A percentile compares a stretch with the other conserved stretches of the same genome.
phyloP scores from a whole-genome alignment of 2,329 filamentous ascomycete species.

The Corinectria fuckeliana region DNA sequence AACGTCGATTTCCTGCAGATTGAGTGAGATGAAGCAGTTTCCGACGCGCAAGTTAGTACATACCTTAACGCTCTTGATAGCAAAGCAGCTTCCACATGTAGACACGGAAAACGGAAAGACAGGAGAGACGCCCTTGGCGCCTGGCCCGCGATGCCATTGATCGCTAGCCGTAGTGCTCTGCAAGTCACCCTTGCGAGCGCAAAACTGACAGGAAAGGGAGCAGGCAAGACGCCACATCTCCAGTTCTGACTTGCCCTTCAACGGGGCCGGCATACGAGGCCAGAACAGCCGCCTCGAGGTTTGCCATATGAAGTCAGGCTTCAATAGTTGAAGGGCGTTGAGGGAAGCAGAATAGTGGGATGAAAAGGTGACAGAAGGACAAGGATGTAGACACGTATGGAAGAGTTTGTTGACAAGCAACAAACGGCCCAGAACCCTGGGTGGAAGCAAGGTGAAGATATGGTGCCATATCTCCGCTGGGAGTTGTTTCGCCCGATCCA shows the following conservation, averaged over 20 bases:
- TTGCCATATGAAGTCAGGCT: slow-evolving; percentile 74
- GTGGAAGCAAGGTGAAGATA: slow-evolving; percentile 71
- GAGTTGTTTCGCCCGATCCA: slow-evolving; percentile 44
- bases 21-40: slow-evolving; percentile 26
- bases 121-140: slow-evolving; percentile 63
- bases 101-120: slow-evolving; percentile 76
- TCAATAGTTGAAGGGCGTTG: slow-evolving; percentile 45
- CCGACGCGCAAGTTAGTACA: slow-evolving; percentile 31
- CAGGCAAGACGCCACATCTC: slow-evolving; percentile 78
- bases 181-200: slow-evolving; percentile 51
- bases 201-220: slow-evolving; percentile 71
- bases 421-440: slow-evolving; percentile 67
- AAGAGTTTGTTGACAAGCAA: slow-evolving; percentile 73
- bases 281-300: slow-evolving; percentile 69
- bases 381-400: slow-evolving; percentile 63
- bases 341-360: slow-evolving; percentile 17
- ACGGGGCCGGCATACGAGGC: slow-evolving; percentile 72
- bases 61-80: slow-evolving; percentile 69
- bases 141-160: slow-evolving; percentile 67
- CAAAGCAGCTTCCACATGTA: slow-evolving; percentile 71
- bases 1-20: slow-evolving; percentile 71
- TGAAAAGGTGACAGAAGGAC: slow-evolving; percentile 41
- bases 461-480: slow-evolving; percentile 73
- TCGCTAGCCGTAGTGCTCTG: slow-evolving; percentile 37
- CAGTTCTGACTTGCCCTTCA: slow-evolving; percentile 70